Evolutionary conservation across 352 stramenopile species (phyloP).

Genomic region (Globisporangium echinulatum): DNA sequence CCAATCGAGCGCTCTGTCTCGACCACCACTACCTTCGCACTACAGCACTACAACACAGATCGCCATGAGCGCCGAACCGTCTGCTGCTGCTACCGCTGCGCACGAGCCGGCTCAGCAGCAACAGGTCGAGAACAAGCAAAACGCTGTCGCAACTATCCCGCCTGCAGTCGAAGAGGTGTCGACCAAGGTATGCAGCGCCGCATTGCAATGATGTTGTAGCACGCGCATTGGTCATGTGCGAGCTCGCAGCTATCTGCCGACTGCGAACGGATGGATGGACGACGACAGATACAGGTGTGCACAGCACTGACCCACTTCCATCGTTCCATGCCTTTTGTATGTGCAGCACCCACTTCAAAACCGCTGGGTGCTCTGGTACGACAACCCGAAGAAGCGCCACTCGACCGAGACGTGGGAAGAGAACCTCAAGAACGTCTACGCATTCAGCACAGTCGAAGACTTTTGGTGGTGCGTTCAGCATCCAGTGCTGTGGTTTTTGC

Average conservation of each 20-base stretch:
- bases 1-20: slow-evolving; percentile 11
- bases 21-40: slow-evolving; percentile 1
- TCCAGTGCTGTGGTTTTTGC: not conserved
- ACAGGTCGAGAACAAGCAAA: slow-evolving; percentile 22
- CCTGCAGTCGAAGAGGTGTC: slow-evolving; percentile 33
- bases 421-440: slow-evolving; percentile 90
- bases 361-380: slow-evolving; percentile 86
- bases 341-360: slow-evolving; percentile 80
- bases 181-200: slow-evolving; percentile 38
- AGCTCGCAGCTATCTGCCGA: not conserved
- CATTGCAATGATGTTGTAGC: not conserved
- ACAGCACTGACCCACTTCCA: too few relatives aligned
- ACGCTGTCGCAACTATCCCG: slow-evolving; percentile 26
- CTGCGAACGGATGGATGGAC: not conserved
- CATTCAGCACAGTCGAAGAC: slow-evolving; percentile 94
- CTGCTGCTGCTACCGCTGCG: slow-evolving; percentile 3
- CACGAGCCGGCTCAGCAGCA: slow-evolving; percentile 25
- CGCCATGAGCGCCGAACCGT: slow-evolving; percentile 33
- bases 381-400: slow-evolving; percentile 88
- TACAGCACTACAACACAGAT: not conserved
- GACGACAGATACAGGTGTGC: not conserved
- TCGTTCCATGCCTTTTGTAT: slow-evolving; percentile 4
- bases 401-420: slow-evolving; percentile 85
- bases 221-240: not conserved
- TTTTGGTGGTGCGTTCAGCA: slow-evolving; percentile 89